Percentiles rank a stretch among this genome's conserved stretches.
These are phyloP conservation scores for Tetrastigma voinierianum DNA, from an alignment of 164 flowering plant species.

Conservation along the genomic window DNA sequence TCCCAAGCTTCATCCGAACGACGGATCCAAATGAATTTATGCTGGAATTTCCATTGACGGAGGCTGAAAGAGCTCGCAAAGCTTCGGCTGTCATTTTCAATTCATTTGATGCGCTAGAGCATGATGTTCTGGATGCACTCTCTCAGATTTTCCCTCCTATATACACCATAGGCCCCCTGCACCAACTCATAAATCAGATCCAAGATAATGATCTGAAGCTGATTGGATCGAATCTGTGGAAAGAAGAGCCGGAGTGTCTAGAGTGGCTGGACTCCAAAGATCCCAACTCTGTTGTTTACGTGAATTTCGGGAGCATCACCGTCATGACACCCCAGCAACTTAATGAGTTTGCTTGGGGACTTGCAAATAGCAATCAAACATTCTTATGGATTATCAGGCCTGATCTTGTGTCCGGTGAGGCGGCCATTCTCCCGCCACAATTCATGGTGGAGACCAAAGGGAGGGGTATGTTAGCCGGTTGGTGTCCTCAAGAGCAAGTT, in stretches of 20 bases:
- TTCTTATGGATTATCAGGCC: slow-evolving; percentile 57
- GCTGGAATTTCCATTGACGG: slow-evolving; percentile 16
- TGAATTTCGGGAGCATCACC: slow-evolving; percentile 49
- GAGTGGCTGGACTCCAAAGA: slow-evolving; percentile 41
- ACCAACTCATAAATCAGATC: slow-evolving; percentile 12
- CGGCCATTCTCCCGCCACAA: slow-evolving; percentile 27
- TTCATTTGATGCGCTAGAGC: slow-evolving; percentile 43
- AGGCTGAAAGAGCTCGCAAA: slow-evolving; percentile 8
- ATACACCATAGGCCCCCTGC: slow-evolving; percentile 42
- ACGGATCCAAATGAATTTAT: slow-evolving; percentile 31
- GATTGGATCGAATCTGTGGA: slow-evolving; percentile 44
- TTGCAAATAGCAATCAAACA: slow-evolving; percentile 34
- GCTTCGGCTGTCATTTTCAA: slow-evolving; percentile 33
- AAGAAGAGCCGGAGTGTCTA: slow-evolving; percentile 33
- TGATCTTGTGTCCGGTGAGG: slow-evolving; percentile 34
- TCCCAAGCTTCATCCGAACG: slow-evolving; percentile 33
- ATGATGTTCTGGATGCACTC: slow-evolving; percentile 27
- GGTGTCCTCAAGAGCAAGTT: slow-evolving; percentile 49
- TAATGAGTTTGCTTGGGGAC: slow-evolving; percentile 55
- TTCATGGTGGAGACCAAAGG: slow-evolving; percentile 26
- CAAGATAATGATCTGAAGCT: slow-evolving; percentile 8
- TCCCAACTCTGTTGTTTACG: slow-evolving; percentile 42
- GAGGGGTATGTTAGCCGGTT: slow-evolving; percentile 31
- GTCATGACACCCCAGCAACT: slow-evolving; percentile 36
- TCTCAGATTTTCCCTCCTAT: slow-evolving; percentile 14